Base-by-base conservation (phyloP, 2,329 filamentous ascomycete genomes). In the Thelonectria blattea region DNA sequence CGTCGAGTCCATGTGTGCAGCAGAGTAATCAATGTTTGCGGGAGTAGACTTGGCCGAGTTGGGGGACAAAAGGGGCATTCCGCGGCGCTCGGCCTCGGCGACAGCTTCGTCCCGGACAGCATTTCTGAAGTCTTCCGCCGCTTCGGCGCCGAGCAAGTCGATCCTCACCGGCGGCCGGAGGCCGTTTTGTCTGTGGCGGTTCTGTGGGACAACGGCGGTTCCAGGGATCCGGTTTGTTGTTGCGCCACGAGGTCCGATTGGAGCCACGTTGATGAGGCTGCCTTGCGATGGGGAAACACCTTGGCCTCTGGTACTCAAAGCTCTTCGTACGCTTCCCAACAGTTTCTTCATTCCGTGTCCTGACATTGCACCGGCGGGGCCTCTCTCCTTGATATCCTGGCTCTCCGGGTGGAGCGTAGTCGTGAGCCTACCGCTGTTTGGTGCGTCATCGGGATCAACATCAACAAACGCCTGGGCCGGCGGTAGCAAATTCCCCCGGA, bases 381-480 rank as follows among this genome's bases (percentile, higher is more conserved):
- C 79, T 24, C 74, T 73, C 12, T 77, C 76, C 65, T 84, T 87
- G 43, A 80, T 79, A n/a, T 62, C 61, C 43, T 68, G 70, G 24
- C 51, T 62, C 22, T 72, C 75, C 8, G 81, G 72, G 53, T 80
- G 75, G 55, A 86, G 83, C 10, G 85, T 65, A 0, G 85, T 86
- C 0, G 84, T 88, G 52, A 85, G 79, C 46, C 84, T 78, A 49
- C 80, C 79, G n/a, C 73, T 68, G 24, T 76, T 77, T 14, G 74
- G 74, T 3, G 81, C 82, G 49, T 79, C 80, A 6, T 85, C 81
- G 6, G 84, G 79, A 53, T 87, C 77, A 37, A 88, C 79, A 45
- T 93, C 88, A 42, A 97, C 90, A 72, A 91, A 92, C 0, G 93
- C 88, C 62, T 95, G 91, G 1, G 86, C 87, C 1, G 94, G 95